These are phyloP conservation scores for Skeletonema grethae DNA, from an alignment of 108 stramenopile genomes.

Conservation along the genomic window DNA sequence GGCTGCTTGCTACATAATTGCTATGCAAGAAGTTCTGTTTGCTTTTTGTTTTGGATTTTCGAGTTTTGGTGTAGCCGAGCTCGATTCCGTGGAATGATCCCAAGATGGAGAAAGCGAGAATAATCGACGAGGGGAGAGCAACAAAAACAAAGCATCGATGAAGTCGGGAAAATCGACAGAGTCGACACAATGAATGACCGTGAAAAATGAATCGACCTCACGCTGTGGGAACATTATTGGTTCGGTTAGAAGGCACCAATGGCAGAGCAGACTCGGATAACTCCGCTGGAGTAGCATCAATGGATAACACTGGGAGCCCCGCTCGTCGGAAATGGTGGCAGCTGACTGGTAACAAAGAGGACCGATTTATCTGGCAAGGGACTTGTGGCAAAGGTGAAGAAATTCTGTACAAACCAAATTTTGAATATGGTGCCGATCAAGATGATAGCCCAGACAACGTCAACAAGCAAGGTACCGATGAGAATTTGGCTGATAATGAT, in stretches of 20 bases:
- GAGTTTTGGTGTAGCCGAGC: no score
- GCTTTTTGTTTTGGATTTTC: no score
- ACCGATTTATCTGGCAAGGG: not conserved
- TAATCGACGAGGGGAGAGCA: no score
- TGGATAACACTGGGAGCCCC: not conserved
- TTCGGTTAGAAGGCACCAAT: not conserved
- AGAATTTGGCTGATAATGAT: not conserved
- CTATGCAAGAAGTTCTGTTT: no score
- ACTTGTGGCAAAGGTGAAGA: not conserved
- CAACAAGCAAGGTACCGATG: not conserved
- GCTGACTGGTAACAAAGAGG: not conserved
- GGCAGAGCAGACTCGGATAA: not conserved
- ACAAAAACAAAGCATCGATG: no score
- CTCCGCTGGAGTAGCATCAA: no score
- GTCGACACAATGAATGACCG: no score
- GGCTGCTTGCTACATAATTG: no score
- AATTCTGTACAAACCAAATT: slow-evolving; percentile 1
- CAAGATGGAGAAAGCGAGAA: no score
- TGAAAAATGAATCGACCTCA: not conserved
- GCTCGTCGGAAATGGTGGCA: not conserved
- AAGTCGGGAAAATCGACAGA: no score
- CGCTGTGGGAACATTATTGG: not conserved
- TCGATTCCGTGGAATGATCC: no score
- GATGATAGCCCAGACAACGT: not conserved
- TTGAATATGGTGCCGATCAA: not conserved